A percentile compares a stretch with the other conserved stretches of the same genome.
phyloP scores from a whole-genome alignment of 2,329 filamentous ascomycete species.

The Xylariaceae sp. region DNA sequence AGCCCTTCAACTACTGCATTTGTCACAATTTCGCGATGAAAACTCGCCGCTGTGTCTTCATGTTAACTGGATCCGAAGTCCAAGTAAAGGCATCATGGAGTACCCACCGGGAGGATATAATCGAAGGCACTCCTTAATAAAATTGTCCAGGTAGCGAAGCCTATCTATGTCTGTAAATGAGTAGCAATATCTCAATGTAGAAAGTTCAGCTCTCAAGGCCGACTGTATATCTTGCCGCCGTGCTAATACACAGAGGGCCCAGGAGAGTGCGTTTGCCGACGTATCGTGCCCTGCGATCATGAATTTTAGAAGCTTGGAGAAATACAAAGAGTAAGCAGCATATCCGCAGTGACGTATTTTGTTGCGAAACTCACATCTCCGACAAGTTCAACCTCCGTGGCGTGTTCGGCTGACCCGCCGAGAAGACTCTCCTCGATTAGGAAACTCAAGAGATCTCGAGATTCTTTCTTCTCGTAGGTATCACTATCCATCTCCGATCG shows the following conservation, averaged over 20 bases:
- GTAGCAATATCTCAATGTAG: background rate
- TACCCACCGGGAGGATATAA: background rate
- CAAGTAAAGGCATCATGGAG: background rate
- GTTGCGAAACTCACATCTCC: background rate
- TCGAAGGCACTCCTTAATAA: background rate
- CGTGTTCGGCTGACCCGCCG: conserved; percentile 5
- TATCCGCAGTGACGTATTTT: background rate
- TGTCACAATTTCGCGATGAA: background rate
- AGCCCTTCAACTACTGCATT: background rate
- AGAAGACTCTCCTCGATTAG: conserved; percentile 26
- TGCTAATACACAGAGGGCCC: background rate
- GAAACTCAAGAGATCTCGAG: conserved; percentile 27
- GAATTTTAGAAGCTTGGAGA: background rate
- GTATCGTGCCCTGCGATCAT: background rate
- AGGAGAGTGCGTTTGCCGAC: background rate
- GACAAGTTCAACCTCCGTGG: background rate
- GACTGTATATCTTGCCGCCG: background rate
- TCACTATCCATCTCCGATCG: background rate
- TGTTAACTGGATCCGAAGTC: too few species aligned
- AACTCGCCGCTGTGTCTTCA: background rate
- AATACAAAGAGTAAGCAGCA: background rate
- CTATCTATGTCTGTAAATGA: background rate
- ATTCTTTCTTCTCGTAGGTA: conserved; percentile 4
- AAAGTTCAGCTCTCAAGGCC: background rate
- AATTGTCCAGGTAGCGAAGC: background rate